Conservation (phyloP, 768 basidiomycete species). For the Pleurotus pulmonarius region DNA sequence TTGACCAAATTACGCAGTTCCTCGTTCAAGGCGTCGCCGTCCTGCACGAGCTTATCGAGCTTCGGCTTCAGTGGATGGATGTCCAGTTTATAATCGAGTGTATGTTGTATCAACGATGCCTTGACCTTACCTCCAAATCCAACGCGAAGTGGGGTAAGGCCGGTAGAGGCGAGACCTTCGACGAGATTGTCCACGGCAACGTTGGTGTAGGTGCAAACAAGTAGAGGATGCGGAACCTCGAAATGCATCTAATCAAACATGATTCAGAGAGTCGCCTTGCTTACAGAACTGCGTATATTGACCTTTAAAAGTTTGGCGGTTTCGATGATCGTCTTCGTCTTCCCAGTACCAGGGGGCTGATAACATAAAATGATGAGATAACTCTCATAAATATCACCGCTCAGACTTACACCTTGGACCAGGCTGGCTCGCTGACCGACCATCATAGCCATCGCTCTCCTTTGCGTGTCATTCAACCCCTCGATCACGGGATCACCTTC, state of each 20-base stretch:
- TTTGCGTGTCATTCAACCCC: constrained; percentile 72
- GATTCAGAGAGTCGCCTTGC: neutral
- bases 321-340: constrained; percentile 91
- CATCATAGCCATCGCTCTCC: constrained; percentile 83
- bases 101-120: constrained; percentile 48
- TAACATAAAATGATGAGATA: neutral
- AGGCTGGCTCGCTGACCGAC: constrained; percentile 74
- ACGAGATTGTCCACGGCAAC: constrained; percentile 91
- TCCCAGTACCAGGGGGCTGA: constrained; percentile 90
- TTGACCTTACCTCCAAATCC: constrained; percentile 63
- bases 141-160: constrained; percentile 70
- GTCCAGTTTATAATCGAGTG: constrained; percentile 61
- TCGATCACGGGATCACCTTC: constrained; percentile 75
- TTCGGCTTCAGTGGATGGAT: constrained; percentile 51
- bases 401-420: constrained; percentile 74
- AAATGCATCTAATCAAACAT: constrained; percentile 56
- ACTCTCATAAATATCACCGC: no score
- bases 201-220: constrained; percentile 95
- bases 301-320: constrained; percentile 78
- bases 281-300: neutral
- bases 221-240: constrained; percentile 74
- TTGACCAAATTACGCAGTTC: constrained; percentile 18
- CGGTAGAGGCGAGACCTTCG: constrained; percentile 60
- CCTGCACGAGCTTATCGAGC: constrained; percentile 36
- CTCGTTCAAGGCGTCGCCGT: constrained; percentile 29